Evolutionary conservation across 2,329 filamentous ascomycete genomes (phyloP).

Genomic region (Hypocreales sp.): DNA sequence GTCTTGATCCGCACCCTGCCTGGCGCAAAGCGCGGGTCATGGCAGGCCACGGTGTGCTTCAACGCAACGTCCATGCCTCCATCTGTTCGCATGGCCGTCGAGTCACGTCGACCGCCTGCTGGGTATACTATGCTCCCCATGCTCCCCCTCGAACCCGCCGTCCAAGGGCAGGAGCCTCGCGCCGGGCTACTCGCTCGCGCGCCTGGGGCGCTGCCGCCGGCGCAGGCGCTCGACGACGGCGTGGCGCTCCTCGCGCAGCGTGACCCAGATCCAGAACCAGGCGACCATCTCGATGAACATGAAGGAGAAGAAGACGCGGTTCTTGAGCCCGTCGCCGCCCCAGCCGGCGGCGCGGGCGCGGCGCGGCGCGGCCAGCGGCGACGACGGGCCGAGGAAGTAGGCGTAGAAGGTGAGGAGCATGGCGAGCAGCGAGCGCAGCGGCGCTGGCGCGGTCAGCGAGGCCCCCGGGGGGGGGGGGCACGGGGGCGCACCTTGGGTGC

Average conservation of each 20-base stretch:
- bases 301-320: constrained; percentile 72
- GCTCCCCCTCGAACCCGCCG: no score
- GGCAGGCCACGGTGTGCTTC: no score
- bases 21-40: no score
- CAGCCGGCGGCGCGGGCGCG: constrained; percentile 17
- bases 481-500: constrained; percentile 43
- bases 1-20: no score
- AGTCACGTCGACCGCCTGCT: no score
- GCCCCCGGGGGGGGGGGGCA: constrained; percentile 8
- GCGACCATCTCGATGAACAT: constrained; percentile 68
- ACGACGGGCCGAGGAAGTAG: constrained; percentile 43
- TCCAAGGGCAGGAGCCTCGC: no score
- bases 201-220: no score
- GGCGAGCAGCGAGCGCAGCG: constrained; percentile 48
- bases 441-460: constrained; percentile 23
- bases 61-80: no score
- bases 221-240: constrained; percentile 23
- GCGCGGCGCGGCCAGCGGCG: constrained; percentile 10
- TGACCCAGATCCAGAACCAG: constrained; percentile 79
- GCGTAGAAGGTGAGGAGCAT: constrained; percentile 47
- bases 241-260: constrained; percentile 48
- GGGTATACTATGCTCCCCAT: no score
- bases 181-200: no score
- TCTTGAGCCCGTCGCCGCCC: constrained; percentile 59
- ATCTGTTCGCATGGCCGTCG: no score